Base-by-base conservation (phyloP, 1,284 basidiomycete species). In the Inonotus obliquus region DNA sequence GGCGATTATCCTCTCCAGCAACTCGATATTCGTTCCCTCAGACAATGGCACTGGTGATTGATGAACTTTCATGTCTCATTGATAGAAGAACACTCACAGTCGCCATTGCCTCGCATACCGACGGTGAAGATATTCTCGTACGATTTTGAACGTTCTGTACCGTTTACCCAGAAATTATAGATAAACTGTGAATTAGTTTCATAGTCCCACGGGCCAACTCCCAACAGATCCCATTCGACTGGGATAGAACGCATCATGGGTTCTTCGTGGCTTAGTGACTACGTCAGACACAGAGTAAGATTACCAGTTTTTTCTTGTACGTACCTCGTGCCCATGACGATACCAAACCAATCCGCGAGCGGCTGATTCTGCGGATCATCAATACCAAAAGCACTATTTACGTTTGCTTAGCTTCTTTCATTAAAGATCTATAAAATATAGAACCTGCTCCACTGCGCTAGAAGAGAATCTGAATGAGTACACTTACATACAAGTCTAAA, bases 281-380 rank as follows among this genome's bases (percentile, higher is more conserved):
- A 27, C 48, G 21, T 49, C 51, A 35, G 56, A 60, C 17, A 45
- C 23, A 13, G 25, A 23, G 1, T 41, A 56, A 1, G 11, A 13
- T 61, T 3, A 4, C 13, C 23, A 29, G 32, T 41, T 27, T 14
- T 27, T n/a, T 17, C 13, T 19, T 17, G 38, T 47, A 45, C 17
- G 66, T 68, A 77, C 80, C 79, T 82, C 11, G 84, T 86, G 39
- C 80, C 86, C 83, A 89, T 89, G 25, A 85, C 86, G 54, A 90
- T 78, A 21, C 87, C 88, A 71, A 83, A 88, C 60, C 76, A 76
- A 65, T 89, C 81, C 0, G 88, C 89, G 10, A 85, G 73, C 27
- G 76, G 76, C 67, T 86, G 85, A 66, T 90, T 91, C 23, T 79
- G 76, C 1, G 77, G 68, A 63, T 90, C 88, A 65, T 91, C 88